Conservation (phyloP, 345 rosid species). For the Ceriops decandra region DNA sequence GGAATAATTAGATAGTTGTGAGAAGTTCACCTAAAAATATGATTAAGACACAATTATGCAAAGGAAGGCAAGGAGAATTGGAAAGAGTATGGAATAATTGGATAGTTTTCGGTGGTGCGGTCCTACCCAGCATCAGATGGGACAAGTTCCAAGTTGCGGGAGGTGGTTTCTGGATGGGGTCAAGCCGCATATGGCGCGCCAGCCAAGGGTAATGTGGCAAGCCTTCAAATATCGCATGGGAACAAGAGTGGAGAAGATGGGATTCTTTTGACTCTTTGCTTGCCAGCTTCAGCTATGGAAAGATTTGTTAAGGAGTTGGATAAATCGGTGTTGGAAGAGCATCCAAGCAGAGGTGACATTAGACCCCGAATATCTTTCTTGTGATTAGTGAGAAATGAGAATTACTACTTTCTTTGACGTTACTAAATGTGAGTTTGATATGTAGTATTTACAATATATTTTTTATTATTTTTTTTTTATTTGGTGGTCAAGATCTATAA, state of each 20-base stretch:
- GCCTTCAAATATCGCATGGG: constrained; percentile 1
- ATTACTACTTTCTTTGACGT: no score
- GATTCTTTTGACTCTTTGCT: constrained; percentile 12
- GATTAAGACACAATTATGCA: no score
- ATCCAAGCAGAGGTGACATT: background rate
- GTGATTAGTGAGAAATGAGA: no score
- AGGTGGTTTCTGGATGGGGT: constrained; percentile 34
- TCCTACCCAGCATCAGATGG: constrained; percentile 22
- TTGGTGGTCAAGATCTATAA: no score
- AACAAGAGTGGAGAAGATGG: constrained; percentile 19
- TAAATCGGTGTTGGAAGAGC: background rate
- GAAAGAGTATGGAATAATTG: no score
- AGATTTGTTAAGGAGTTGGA: constrained; percentile 17
- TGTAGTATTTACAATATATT: no score
- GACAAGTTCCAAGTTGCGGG: constrained; percentile 13
- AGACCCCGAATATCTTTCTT: no score
- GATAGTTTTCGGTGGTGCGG: constrained; percentile 6
- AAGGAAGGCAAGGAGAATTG: no score
- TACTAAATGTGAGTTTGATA: no score
- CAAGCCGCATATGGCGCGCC: constrained; percentile 23
- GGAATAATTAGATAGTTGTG: no score
- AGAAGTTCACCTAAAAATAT: no score
- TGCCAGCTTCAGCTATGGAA: background rate
- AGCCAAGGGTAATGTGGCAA: constrained; percentile 13
- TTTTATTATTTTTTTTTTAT: no score